phyloP scores from a whole-genome alignment of 2,329 filamentous ascomycete genomes.

The Zymoseptoria tritici region DNA sequence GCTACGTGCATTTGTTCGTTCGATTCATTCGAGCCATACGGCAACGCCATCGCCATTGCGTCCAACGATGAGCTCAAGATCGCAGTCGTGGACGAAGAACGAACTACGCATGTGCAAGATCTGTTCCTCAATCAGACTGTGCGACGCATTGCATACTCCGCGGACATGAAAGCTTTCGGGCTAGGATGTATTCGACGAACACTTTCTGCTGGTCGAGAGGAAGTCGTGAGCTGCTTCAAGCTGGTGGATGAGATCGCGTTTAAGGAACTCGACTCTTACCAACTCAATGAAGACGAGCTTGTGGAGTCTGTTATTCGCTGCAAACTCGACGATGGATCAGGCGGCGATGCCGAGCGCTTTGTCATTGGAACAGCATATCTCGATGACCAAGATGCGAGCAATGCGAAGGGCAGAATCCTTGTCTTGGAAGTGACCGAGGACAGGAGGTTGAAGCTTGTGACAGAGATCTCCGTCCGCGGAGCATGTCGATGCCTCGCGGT shows the following conservation, averaged over 20 bases:
- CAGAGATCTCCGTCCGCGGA: constrained; percentile 64
- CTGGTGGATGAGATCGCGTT: constrained; percentile 89
- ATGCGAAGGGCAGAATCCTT: constrained; percentile 68
- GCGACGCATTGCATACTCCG: constrained; percentile 77
- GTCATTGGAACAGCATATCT: constrained; percentile 83
- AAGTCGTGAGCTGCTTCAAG: constrained; percentile 71
- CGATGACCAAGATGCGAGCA: constrained; percentile 47
- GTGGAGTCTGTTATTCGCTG: constrained; percentile 78
- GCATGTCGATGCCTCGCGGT: constrained; percentile 73
- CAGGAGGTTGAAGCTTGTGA: constrained; percentile 63
- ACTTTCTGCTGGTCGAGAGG: constrained; percentile 62
- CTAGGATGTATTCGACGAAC: constrained; percentile 77
- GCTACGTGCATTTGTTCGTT: constrained; percentile 77
- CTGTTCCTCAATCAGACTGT: constrained; percentile 75
- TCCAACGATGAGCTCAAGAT: constrained; percentile 65
- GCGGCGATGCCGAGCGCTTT: constrained; percentile 63
- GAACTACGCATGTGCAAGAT: constrained; percentile 80
- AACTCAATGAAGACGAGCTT: constrained; percentile 62
- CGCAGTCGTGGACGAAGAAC: constrained; percentile 70
- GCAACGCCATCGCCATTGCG: constrained; percentile 71
- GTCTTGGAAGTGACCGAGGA: constrained; percentile 75
- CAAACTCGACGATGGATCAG: constrained; percentile 56
- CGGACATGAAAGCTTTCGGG: constrained; percentile 70
- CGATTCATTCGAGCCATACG: constrained; percentile 66
- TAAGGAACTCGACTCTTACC: constrained; percentile 64